A percentile compares a stretch with the other conserved stretches of the same genome.
Conservation (phyloP, 805 yeast genomes). For the Zygotorulaspora florentina region DNA sequence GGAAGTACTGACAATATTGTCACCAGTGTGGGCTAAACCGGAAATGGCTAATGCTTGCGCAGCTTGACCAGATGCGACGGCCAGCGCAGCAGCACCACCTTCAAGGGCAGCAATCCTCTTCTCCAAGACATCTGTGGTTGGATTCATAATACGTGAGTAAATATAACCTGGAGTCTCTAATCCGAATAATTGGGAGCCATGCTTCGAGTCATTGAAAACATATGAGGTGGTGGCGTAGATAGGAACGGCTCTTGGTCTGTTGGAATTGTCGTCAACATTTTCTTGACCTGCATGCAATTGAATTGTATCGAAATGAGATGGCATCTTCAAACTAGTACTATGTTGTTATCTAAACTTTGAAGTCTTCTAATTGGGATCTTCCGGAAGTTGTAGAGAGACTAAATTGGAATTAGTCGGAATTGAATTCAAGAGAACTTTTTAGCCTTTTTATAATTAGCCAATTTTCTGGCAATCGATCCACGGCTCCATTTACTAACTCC, state of each 20-base stretch:
- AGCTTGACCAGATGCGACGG: constrained; percentile 93
- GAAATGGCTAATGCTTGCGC: constrained; percentile 85
- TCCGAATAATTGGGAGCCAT: constrained; percentile 89
- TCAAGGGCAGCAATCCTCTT: constrained; percentile 89
- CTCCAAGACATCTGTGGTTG: constrained; percentile 89
- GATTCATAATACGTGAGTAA: constrained; percentile 88
- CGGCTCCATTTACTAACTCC: no score
- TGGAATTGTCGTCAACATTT: constrained; percentile 53
- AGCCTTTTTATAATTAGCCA: no score
- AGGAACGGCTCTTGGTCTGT: constrained; percentile 85
- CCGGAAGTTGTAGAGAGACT: background rate
- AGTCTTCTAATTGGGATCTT: background rate
- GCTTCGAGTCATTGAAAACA: constrained; percentile 81
- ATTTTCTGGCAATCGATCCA: no score
- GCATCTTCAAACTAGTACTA: constrained; percentile 29
- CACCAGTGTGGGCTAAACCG: constrained; percentile 82
- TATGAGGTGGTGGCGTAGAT: constrained; percentile 89
- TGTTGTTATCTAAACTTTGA: background rate
- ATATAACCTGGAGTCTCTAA: constrained; percentile 79
- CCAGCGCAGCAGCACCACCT: constrained; percentile 86
- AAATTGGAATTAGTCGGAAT: no score
- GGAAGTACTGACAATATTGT: constrained; percentile 82
- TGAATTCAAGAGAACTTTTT: no score
- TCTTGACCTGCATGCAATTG: constrained; percentile 95
- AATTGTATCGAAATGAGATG: constrained; percentile 78